Evolutionary conservation across 73 alveolate species (phyloP).

Genomic region (Diophrys sp.): DNA sequence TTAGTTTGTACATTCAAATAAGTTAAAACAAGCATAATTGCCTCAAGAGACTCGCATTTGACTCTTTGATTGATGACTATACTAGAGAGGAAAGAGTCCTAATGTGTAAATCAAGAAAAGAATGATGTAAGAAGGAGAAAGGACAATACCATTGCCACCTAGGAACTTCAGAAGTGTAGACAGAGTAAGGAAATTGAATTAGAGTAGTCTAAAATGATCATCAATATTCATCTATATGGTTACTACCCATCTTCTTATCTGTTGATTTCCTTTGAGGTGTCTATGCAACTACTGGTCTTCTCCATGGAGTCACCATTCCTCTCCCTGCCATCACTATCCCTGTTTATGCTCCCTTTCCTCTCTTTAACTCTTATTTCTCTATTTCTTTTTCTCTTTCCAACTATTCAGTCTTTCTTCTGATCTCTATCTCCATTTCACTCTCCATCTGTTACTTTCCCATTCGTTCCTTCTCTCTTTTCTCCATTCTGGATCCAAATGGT

Average conservation of each 20-base stretch:
- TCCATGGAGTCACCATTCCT: not conserved
- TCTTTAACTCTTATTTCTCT: not conserved
- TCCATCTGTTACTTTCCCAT: constrained; percentile 47
- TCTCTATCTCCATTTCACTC: constrained; percentile 51
- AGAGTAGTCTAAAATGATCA: too few species aligned
- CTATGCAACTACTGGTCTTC: constrained; percentile 1
- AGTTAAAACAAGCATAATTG: too few species aligned
- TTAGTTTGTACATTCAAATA: too few species aligned
- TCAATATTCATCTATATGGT: not conserved
- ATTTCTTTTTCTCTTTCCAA: not conserved
- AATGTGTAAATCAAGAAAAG: too few species aligned
- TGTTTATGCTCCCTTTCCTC: not conserved
- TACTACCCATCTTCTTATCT: too few species aligned
- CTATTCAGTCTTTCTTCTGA: constrained; percentile 36
- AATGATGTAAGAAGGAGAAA: too few species aligned
- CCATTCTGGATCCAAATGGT: constrained; percentile 46
- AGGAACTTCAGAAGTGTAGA: too few species aligned
- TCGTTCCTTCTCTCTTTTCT: constrained; percentile 50
- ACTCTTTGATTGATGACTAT: too few species aligned
- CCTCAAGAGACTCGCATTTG: too few species aligned
- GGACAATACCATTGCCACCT: too few species aligned
- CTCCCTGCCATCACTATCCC: constrained; percentile 3
- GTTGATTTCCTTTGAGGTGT: not conserved
- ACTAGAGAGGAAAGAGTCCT: too few species aligned
- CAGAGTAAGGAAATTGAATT: too few species aligned